phyloP scores from a whole-genome alignment of 2,329 filamentous ascomycete genomes.

The Ophiostoma pallidulum region DNA sequence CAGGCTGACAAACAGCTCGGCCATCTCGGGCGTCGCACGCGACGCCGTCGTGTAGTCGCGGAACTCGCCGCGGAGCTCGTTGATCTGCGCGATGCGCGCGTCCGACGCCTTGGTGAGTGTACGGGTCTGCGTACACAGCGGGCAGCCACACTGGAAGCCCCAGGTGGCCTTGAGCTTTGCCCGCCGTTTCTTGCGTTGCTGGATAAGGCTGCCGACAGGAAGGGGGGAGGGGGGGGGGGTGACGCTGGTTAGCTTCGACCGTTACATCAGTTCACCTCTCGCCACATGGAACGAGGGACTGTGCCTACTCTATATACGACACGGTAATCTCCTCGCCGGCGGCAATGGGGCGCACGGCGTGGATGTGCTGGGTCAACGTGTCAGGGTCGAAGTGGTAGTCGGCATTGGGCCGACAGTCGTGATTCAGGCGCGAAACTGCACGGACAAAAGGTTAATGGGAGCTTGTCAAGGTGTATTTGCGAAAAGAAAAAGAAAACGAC shows the following conservation, averaged over 20 bases:
- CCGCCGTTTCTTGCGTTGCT: slow-evolving; percentile 23
- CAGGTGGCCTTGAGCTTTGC: slow-evolving; percentile 25
- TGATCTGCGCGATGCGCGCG: slow-evolving; percentile 28
- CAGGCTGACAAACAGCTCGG: slow-evolving; percentile 30
- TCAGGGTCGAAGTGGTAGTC: slow-evolving; percentile 33
- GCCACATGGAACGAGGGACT: too few relatives aligned
- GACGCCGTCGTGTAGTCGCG: slow-evolving; percentile 23
- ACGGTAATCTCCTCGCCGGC: slow-evolving; percentile 35
- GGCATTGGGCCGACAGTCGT: slow-evolving; percentile 36
- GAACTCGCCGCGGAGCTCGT: slow-evolving; percentile 22
- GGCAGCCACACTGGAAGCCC: slow-evolving; percentile 34
- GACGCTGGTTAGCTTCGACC: too few relatives aligned
- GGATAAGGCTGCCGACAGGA: slow-evolving; percentile 21
- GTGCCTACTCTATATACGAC: slow-evolving; percentile 31
- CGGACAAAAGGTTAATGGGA: background rate
- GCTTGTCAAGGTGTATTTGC: background rate
- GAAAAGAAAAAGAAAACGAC: background rate
- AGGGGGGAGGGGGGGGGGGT: background rate
- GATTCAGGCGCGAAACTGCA: slow-evolving; percentile 32
- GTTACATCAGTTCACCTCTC: too few relatives aligned
- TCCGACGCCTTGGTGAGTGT: slow-evolving; percentile 27
- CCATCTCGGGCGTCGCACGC: slow-evolving; percentile 28
- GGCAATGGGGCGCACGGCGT: slow-evolving; percentile 30
- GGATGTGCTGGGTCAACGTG: slow-evolving; percentile 30
- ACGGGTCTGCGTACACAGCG: slow-evolving; percentile 26